phyloP scores from a whole-genome alignment of 2,329 filamentous ascomycete species.

The Capronia americana region DNA sequence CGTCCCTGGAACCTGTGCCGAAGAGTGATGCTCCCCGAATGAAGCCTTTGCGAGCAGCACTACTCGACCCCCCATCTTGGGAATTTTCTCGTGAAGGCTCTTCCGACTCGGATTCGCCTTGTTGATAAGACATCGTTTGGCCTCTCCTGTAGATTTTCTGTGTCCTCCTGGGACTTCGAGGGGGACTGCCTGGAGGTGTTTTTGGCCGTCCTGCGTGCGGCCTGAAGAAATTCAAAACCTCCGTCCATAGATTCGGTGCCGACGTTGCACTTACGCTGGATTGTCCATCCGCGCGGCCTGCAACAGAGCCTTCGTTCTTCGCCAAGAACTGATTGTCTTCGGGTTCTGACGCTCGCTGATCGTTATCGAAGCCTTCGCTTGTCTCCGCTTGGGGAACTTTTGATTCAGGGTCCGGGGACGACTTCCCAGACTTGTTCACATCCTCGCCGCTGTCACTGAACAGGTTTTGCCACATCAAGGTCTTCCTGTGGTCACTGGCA shows the following conservation, averaged over 20 bases:
- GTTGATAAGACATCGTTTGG: conserved; percentile 68
- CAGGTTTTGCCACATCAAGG: conserved; percentile 41
- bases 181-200: conserved; percentile 41
- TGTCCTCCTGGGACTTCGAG: conserved; percentile 59
- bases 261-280: conserved; percentile 25
- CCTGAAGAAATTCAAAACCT: conserved; percentile 77
- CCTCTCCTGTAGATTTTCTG: conserved; percentile 76
- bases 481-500: conserved; percentile 60
- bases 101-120: conserved; percentile 49
- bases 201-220: conserved; percentile 53
- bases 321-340: conserved; percentile 25
- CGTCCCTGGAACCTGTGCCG: conserved; percentile 47
- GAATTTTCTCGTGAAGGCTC: conserved; percentile 37
- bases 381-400: conserved; percentile 38
- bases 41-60: conserved; percentile 38
- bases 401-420: conserved; percentile 35
- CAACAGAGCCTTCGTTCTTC: conserved; percentile 2
- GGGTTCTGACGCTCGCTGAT: conserved; percentile 22
- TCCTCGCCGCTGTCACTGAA: conserved; percentile 40
- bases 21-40: conserved; percentile 59
- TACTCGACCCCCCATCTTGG: conserved; percentile 13
- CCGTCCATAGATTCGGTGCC: conserved; percentile 62
- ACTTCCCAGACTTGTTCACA: conserved; percentile 33
- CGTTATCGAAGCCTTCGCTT: conserved; percentile 37
- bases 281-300: conserved; percentile 1